These are phyloP conservation scores for Corinectria fuckeliana DNA, from an alignment of 2,329 filamentous ascomycete genomes.

Conservation along the genomic window DNA sequence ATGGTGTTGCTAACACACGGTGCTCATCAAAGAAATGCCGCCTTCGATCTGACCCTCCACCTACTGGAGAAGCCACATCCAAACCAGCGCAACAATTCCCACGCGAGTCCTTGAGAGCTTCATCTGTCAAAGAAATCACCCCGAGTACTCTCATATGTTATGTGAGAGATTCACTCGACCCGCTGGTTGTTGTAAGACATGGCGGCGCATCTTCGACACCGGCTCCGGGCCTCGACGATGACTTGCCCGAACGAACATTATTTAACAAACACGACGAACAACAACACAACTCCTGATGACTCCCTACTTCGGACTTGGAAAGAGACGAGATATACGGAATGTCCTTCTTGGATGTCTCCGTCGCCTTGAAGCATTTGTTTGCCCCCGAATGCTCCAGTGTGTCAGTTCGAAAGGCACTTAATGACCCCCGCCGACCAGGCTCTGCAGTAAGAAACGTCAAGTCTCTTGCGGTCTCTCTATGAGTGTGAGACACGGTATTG, in stretches of 20 bases:
- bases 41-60: background rate
- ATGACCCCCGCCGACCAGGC: background rate
- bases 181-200: too few relatives aligned
- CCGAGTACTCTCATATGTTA: background rate
- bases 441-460: background rate
- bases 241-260: background rate
- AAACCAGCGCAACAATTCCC: background rate
- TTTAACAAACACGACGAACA: background rate
- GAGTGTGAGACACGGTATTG: background rate
- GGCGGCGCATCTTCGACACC: background rate
- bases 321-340: too few relatives aligned
- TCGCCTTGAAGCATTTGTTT: background rate
- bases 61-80: background rate
- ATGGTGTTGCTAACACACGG: background rate
- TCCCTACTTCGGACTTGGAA: background rate
- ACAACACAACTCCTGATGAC: background rate
- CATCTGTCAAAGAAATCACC: background rate
- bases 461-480: background rate
- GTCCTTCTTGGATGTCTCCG: background rate
- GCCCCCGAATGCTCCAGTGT: background rate
- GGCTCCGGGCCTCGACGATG: background rate
- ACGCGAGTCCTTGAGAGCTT: too few relatives aligned
- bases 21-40: background rate
- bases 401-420: background rate
- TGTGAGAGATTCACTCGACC: background rate